Evolutionary conservation across 805 yeast genomes (phyloP).

Genomic region (Ogataea nakhonphanomensis): DNA sequence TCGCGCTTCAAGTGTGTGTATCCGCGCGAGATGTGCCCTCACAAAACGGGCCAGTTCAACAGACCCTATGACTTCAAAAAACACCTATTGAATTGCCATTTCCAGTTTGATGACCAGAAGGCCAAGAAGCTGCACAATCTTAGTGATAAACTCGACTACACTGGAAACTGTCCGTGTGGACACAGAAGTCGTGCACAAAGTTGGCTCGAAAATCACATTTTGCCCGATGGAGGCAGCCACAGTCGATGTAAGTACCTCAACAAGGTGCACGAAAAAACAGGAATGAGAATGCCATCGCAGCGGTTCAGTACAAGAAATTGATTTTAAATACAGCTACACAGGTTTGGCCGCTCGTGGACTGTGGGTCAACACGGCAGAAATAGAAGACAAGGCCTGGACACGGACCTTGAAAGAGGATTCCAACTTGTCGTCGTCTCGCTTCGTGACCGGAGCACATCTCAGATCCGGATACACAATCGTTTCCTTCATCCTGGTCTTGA

Average conservation of each 20-base stretch:
- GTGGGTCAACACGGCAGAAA: constrained; percentile 5
- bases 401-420: too few species aligned
- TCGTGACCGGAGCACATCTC: constrained; percentile 14
- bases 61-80: constrained; percentile 68
- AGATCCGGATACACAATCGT: constrained; percentile 15
- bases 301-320: constrained; percentile 15
- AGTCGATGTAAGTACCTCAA: constrained; percentile 18
- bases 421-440: not conserved
- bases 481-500: constrained; percentile 11
- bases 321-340: not conserved
- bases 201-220: constrained; percentile 57
- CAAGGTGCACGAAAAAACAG: constrained; percentile 11
- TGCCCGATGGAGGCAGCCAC: constrained; percentile 28
- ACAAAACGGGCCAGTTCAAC: constrained; percentile 60
- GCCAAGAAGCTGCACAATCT: constrained; percentile 46
- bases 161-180: constrained; percentile 58
- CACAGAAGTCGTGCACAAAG: constrained; percentile 43
- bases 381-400: constrained; percentile 10
- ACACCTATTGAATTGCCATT: constrained; percentile 59
- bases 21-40: constrained; percentile 53
- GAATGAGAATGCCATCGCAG: constrained; percentile 19
- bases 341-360: not conserved
- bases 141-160: constrained; percentile 46
- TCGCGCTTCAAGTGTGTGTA: constrained; percentile 57
- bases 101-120: constrained; percentile 46